Percentiles rank a stretch among this genome's conserved stretches.
phyloP scores from a whole-genome alignment of 1,284 basidiomycete genomes.

The Pseudozyma pruni region DNA sequence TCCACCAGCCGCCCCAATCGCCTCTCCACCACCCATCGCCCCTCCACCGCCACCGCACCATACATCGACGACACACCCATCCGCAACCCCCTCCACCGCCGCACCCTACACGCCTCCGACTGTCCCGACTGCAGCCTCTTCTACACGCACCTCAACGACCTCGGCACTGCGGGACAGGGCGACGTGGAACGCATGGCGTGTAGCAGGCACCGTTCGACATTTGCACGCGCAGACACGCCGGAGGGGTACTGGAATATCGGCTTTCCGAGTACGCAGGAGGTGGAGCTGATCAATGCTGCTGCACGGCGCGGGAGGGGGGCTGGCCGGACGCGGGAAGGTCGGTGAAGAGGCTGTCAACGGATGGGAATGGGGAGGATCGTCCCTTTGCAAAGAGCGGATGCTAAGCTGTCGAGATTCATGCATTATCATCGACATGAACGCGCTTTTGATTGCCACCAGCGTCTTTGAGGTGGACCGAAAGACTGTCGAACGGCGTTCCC shows the following conservation, averaged over 20 bases:
- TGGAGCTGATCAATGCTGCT: conserved; percentile 16
- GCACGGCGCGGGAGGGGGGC: neutral
- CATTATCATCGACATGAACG: too few relatives aligned
- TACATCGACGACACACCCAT: conserved; percentile 27
- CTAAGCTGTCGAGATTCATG: too few relatives aligned
- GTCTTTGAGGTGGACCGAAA: too few relatives aligned
- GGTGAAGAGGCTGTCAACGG: too few relatives aligned
- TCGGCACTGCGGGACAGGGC: neutral
- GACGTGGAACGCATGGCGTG: conserved; percentile 20
- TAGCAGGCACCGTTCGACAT: conserved; percentile 30
- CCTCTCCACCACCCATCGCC: neutral
- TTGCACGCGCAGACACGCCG: conserved; percentile 18
- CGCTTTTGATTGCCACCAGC: too few relatives aligned
- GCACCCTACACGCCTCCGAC: conserved; percentile 21
- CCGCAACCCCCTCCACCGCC: conserved; percentile 17
- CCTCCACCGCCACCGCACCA: neutral
- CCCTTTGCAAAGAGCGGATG: too few relatives aligned
- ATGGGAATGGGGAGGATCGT: too few relatives aligned
- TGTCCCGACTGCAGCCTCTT: conserved; percentile 42
- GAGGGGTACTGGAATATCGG: conserved; percentile 45
- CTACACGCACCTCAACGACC: conserved; percentile 27
- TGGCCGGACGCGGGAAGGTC: neutral
- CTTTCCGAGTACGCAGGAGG: conserved; percentile 41
- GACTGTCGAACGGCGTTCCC: too few relatives aligned
- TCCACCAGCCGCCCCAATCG: too few relatives aligned